Percentiles rank a stretch among this genome's conserved stretches.
Evolutionary conservation across 2,329 filamentous ascomycete genomes (phyloP).

Genomic region (Pyrenochaeta sp.): DNA sequence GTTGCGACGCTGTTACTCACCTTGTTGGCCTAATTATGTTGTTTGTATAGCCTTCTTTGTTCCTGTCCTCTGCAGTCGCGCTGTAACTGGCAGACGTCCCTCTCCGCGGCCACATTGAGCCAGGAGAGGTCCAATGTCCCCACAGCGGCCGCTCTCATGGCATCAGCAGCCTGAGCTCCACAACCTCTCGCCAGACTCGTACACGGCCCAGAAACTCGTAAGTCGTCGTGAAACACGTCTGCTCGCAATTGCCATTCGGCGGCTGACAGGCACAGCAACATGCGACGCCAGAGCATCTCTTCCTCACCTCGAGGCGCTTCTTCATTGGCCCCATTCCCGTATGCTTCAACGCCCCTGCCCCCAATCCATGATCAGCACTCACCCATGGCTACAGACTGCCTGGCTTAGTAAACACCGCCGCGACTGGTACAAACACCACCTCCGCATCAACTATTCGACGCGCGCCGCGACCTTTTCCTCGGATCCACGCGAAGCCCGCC

Average conservation of each 20-base stretch:
- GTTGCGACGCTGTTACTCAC: conserved; percentile 15
- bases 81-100: conserved; percentile 20
- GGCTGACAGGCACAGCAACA: conserved; percentile 57
- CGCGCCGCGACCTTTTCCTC: conserved; percentile 61
- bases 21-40: conserved; percentile 16
- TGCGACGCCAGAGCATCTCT: conserved; percentile 67
- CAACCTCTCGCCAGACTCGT: conserved; percentile 57
- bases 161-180: conserved; percentile 41
- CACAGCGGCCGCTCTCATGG: conserved; percentile 40
- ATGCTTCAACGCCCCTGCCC: conserved; percentile 21
- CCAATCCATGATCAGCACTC: conserved; percentile 15
- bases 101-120: conserved; percentile 18
- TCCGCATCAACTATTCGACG: conserved; percentile 54
- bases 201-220: conserved; percentile 63
- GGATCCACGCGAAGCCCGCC: conserved; percentile 53
- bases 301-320: conserved; percentile 67
- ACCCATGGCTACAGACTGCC: conserved; percentile 52
- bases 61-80: conserved; percentile 8
- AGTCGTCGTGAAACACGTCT: conserved; percentile 6
- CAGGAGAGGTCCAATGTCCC: conserved; percentile 38
- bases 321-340: conserved; percentile 71
- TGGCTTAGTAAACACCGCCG: conserved; percentile 70
- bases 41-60: conserved; percentile 22
- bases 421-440: conserved; percentile 66
- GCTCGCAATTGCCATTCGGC: background rate